Base-by-base conservation (phyloP, 208 protist genomes). In the Acanthamoeba culbertsoni region DNA sequence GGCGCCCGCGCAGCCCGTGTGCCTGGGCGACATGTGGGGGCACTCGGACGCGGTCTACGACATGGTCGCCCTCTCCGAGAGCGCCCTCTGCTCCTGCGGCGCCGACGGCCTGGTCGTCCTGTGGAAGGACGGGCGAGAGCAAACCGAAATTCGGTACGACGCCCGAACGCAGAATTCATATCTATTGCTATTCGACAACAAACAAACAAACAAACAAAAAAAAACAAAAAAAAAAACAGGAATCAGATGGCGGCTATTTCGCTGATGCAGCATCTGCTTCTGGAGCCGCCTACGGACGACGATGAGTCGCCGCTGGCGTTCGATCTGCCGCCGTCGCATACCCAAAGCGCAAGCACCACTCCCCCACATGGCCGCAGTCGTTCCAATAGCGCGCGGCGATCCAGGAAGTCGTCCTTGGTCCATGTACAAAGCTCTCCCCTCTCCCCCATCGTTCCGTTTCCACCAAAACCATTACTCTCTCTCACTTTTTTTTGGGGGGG, bases 41-140 rank as follows among this genome's bases (percentile, higher is more conserved):
- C 77, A 88, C 48, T 88, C 77, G 7, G 77, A 62, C n/a, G 77
- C 77, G 46, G 77, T 88, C 20, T 62, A 88, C 77, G 43, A 55
- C 77, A 55, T 88, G 51, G 48, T 88, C 4, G 48, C 77, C 7
- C 51, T 55, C 28, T 88, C 77, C 2, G 51, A 88, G 33, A 62
- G 51, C 48, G 37, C 33, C 28, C 51, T 88, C 31, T 5, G 12
- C 48, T 46, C 48, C 45, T 88, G 77, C 51, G 46, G 77, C 23
- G 77, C 77, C 48, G 77, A 88, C 31, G 77, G 77, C 37, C 77
- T 88, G 20, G 77, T 88, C 77, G 62, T 88, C 51, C 31, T 88
- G 46, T 88, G 77, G 77, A 88, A 88, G 77, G 77, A 88, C 28
- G 77, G 77, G 20, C 48, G 43, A 12, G 77, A 63, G 48, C 77